phyloP scores from a whole-genome alignment of 495 filamentous ascomycete genomes.

The Achaetomiella virescens region DNA sequence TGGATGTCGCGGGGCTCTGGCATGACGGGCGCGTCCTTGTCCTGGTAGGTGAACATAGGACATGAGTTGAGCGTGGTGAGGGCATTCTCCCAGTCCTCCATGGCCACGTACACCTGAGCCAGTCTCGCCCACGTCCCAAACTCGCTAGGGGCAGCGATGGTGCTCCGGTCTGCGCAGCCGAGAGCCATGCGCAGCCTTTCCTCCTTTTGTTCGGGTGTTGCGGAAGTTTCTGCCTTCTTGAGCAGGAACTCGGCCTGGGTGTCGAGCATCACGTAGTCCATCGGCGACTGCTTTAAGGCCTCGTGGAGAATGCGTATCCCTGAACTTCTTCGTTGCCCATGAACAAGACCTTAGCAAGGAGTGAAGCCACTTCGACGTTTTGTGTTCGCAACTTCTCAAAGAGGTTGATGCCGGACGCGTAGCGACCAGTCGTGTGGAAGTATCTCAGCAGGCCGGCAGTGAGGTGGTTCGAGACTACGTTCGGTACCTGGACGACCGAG shows the following conservation, averaged over 20 bases:
- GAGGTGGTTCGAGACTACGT: slow-evolving; percentile 93
- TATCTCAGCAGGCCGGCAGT: slow-evolving; percentile 90
- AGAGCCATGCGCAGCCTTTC: slow-evolving; percentile 70
- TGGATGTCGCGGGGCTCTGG: slow-evolving; percentile 81
- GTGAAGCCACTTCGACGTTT: slow-evolving; percentile 88
- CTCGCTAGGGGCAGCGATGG: slow-evolving; percentile 90
- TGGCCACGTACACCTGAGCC: slow-evolving; percentile 82
- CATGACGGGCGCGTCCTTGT: slow-evolving; percentile 92
- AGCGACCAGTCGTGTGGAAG: slow-evolving; percentile 91
- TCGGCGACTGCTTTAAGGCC: slow-evolving; percentile 80
- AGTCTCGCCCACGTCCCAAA: slow-evolving; percentile 95
- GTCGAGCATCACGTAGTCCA: slow-evolving; percentile 93
- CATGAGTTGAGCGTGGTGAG: slow-evolving; percentile 96
- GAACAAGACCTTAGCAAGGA: slow-evolving; percentile 82
- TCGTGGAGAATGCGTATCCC: slow-evolving; percentile 80
- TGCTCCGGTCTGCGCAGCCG: slow-evolving; percentile 87
- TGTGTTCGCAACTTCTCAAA: slow-evolving; percentile 91
- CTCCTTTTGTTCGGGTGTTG: slow-evolving; percentile 43
- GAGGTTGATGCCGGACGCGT: slow-evolving; percentile 92
- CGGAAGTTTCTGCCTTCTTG: slow-evolving; percentile 60
- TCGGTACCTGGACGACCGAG: slow-evolving; percentile 94
- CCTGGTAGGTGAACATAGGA: slow-evolving; percentile 99
- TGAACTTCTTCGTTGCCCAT: slow-evolving; percentile 95
- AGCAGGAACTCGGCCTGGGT: slow-evolving; percentile 90
- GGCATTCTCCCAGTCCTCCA: slow-evolving; percentile 92